These are phyloP conservation scores for Austroboletus niveus DNA, from an alignment of 1,284 basidiomycete genomes.

Conservation along the genomic window DNA sequence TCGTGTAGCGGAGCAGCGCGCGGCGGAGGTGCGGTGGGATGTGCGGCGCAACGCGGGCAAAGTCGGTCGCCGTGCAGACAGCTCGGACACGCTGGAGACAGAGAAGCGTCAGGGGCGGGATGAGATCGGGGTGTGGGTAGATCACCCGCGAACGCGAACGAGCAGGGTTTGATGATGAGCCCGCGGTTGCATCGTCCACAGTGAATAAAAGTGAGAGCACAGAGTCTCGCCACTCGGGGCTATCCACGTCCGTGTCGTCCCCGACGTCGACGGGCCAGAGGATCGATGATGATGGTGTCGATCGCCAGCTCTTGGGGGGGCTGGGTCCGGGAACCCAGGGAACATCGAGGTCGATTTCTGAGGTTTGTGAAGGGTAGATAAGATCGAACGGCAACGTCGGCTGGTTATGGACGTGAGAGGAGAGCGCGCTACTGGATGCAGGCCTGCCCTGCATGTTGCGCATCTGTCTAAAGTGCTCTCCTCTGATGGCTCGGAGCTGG, in stretches of 20 bases:
- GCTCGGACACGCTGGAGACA: conserved; percentile 39
- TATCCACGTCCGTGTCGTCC: conserved; percentile 24
- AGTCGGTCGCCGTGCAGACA: conserved; percentile 23
- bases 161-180: not conserved
- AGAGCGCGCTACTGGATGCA: conserved; percentile 17
- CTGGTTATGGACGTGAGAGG: conserved; percentile 32
- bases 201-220: conserved; percentile 53
- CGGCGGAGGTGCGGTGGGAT: conserved; percentile 57
- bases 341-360: not conserved
- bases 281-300: conserved; percentile 8
- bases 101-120: conserved; percentile 48
- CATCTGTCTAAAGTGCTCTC: conserved; percentile 64
- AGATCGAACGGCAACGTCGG: conserved; percentile 44
- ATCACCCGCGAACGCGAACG: conserved; percentile 1
- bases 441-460: conserved; percentile 51
- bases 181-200: conserved; percentile 1
- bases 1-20: conserved; percentile 52
- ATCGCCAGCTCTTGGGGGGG: conserved; percentile 50
- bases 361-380: conserved; percentile 28
- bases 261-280: not conserved
- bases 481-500: conserved; percentile 31
- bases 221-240: conserved; percentile 46
- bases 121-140: conserved; percentile 10
- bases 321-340: conserved; percentile 41
- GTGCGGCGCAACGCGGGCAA: conserved; percentile 45